Evolutionary conservation across 2,329 filamentous ascomycete genomes (phyloP).

Genomic region (Seiridium cupressi): DNA sequence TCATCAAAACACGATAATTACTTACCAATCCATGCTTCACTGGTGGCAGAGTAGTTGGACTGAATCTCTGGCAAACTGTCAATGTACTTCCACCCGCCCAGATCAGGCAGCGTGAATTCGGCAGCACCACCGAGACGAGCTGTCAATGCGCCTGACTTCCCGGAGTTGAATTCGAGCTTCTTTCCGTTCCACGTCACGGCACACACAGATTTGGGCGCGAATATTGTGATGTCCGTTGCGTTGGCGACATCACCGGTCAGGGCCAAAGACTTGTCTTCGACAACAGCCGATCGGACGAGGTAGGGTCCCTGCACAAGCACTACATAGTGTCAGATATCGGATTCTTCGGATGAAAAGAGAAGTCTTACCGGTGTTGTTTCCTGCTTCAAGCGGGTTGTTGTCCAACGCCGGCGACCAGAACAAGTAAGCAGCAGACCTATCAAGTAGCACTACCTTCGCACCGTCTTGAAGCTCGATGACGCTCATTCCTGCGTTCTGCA

Average conservation of each 20-base stretch:
- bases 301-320: constrained; percentile 52
- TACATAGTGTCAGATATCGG: constrained; percentile 17
- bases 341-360: not conserved
- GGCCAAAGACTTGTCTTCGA: constrained; percentile 32
- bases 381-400: constrained; percentile 41
- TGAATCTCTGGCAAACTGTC: constrained; percentile 48
- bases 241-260: constrained; percentile 44
- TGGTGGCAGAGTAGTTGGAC: constrained; percentile 38
- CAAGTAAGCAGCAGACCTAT: constrained; percentile 51
- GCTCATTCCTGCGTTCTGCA: constrained; percentile 45
- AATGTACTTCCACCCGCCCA: constrained; percentile 44
- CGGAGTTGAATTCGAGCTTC: constrained; percentile 26
- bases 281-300: constrained; percentile 43
- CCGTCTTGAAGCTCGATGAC: constrained; percentile 45
- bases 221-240: constrained; percentile 40
- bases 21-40: constrained; percentile 40
- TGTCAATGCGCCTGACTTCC: constrained; percentile 24
- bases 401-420: constrained; percentile 55
- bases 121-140: constrained; percentile 24
- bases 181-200: constrained; percentile 51
- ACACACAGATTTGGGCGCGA: constrained; percentile 43
- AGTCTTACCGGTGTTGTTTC: constrained; percentile 41
- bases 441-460: constrained; percentile 48
- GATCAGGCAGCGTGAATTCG: constrained; percentile 33
- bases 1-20: not conserved